These are phyloP conservation scores for Gnomoniopsis smithogilvyi DNA, from an alignment of 2,329 filamentous ascomycete species.

Conservation along the genomic window DNA sequence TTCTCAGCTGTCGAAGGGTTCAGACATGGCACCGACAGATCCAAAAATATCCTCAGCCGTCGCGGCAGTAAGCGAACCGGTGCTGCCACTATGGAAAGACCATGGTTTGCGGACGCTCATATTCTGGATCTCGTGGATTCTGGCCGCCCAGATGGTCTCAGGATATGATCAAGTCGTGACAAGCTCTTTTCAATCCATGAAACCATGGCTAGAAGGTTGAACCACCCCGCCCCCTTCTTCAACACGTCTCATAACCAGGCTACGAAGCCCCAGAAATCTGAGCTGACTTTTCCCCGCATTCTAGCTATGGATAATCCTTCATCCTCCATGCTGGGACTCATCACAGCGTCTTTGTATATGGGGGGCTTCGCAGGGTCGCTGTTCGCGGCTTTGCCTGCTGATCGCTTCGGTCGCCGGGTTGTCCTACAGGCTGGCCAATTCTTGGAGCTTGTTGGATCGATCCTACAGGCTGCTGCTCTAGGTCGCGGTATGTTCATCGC, in stretches of 20 bases:
- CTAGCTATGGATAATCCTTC: slow-evolving; percentile 3
- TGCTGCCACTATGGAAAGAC: slow-evolving; percentile 1
- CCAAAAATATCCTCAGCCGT: neutral
- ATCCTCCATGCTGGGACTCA: neutral
- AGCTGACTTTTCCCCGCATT: neutral
- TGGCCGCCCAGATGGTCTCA: neutral
- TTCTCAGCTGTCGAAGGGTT: neutral
- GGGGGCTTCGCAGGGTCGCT: slow-evolving; percentile 1
- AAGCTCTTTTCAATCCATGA: slow-evolving; percentile 1
- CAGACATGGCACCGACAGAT: neutral
- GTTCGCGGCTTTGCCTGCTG: neutral
- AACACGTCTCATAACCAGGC: too few species aligned
- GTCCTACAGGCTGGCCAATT: neutral
- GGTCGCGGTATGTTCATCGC: slow-evolving; percentile 1
- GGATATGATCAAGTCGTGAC: slow-evolving; percentile 4
- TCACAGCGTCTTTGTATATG: neutral
- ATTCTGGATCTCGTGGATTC: slow-evolving; percentile 1
- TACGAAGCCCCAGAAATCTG: neutral
- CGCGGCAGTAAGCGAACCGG: neutral
- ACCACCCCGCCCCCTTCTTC: too few species aligned
- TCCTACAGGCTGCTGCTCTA: neutral
- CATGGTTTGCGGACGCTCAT: neutral
- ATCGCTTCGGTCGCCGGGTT: slow-evolving; percentile 2
- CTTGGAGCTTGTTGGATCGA: neutral
- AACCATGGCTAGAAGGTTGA: neutral